phyloP scores from a whole-genome alignment of 164 flowering plant species.

The Umbellularia californica region DNA sequence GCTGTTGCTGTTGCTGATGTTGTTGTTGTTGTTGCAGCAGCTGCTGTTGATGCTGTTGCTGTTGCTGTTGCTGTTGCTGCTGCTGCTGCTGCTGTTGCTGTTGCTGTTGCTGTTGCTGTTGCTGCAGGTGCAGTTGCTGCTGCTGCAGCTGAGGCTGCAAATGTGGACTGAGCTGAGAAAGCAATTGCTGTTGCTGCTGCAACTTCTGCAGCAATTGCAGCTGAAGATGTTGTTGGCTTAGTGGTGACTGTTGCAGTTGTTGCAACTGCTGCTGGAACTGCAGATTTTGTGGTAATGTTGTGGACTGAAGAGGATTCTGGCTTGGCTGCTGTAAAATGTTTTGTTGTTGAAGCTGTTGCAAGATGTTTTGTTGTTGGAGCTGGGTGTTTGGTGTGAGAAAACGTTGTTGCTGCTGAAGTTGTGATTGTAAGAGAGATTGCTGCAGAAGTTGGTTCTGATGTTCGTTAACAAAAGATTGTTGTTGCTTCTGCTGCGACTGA shows the following conservation, averaged over 20 bases:
- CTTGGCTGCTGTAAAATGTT: conserved; percentile 19
- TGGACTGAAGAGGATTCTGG: conserved; percentile 32
- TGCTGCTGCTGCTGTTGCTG: conserved; percentile 48
- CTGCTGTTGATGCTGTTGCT: conserved; percentile 65
- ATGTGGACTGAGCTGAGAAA: conserved; percentile 41
- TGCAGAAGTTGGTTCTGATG: conserved; percentile 44
- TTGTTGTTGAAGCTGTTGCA: conserved; percentile 8
- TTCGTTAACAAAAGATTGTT: conserved; percentile 25
- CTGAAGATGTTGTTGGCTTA: conserved; percentile 64
- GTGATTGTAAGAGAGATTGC: conserved; percentile 41
- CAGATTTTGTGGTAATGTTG: conserved; percentile 41
- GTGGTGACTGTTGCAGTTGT: conserved; percentile 53
- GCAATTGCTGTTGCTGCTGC: conserved; percentile 60
- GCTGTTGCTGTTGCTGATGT: conserved; percentile 37
- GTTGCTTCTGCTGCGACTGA: conserved; percentile 26
- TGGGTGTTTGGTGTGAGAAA: conserved; percentile 35
- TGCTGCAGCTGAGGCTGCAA: conserved; percentile 41
- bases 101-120: conserved; percentile 62
- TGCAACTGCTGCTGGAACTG: conserved; percentile 56
- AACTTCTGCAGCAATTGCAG: conserved; percentile 67
- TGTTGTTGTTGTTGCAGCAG: conserved; percentile 61
- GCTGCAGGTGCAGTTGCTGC: conserved; percentile 43
- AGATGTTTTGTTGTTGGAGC: conserved; percentile 32
- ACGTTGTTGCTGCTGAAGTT: conserved; percentile 60
- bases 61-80: conserved; percentile 56